phyloP scores from a whole-genome alignment of 257 asterid genomes.

The Avicennia marina region DNA sequence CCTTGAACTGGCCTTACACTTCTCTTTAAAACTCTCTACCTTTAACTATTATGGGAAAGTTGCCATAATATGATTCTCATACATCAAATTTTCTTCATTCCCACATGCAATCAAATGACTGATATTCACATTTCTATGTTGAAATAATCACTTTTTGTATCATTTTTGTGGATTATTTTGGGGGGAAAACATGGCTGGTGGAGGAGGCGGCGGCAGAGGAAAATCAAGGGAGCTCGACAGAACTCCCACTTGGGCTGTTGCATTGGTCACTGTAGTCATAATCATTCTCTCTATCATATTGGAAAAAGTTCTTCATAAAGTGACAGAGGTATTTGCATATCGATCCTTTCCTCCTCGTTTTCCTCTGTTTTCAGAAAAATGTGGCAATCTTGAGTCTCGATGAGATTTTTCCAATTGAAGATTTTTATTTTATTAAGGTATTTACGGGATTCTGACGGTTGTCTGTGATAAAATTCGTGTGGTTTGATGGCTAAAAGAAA shows the following conservation, averaged over 20 bases:
- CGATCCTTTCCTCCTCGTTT: background rate
- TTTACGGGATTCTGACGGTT: no score
- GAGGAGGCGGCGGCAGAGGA: constrained; percentile 36
- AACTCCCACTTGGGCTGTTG: constrained; percentile 85
- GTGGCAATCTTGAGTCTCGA: background rate
- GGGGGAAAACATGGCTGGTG: constrained; percentile 25
- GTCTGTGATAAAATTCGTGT: no score
- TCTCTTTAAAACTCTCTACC: constrained; percentile 17
- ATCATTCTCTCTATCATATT: constrained; percentile 51
- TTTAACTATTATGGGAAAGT: constrained; percentile 18
- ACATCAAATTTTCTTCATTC: constrained; percentile 16
- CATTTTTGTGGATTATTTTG: constrained; percentile 1
- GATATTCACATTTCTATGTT: background rate
- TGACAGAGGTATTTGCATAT: constrained; percentile 36
- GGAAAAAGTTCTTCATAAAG: constrained; percentile 56
- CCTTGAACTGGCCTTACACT: constrained; percentile 36
- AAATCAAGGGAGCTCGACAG: constrained; percentile 41
- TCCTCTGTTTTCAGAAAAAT: background rate
- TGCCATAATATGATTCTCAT: constrained; percentile 1
- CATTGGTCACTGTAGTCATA: constrained; percentile 59
- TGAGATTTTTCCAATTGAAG: no score
- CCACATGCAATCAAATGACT: constrained; percentile 9
- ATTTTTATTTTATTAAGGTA: no score
- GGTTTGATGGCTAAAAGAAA: no score
- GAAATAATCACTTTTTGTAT: background rate